phyloP scores from a whole-genome alignment of 805 yeast species.

The Kodamaea nitidulidarum region DNA sequence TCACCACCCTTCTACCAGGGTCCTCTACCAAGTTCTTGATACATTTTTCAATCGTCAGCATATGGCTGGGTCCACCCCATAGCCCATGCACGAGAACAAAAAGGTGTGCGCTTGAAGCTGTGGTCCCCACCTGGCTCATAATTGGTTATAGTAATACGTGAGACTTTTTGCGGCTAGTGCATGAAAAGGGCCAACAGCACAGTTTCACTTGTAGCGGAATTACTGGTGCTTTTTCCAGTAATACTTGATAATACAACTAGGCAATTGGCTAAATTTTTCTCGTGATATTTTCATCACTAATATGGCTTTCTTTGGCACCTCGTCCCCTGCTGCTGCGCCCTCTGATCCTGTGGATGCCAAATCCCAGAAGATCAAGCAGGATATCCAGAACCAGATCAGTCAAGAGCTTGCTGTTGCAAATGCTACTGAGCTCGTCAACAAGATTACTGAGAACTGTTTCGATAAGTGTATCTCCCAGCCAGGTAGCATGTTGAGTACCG shows the following conservation, averaged over 20 bases:
- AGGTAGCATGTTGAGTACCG: conserved; percentile 41
- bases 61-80: conserved; percentile 43
- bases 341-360: conserved; percentile 9
- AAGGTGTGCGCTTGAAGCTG: conserved; percentile 24
- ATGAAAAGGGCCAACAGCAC: too few species aligned
- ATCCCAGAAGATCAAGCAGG: conserved; percentile 50
- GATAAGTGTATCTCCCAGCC: conserved; percentile 71
- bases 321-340: conserved; percentile 9
- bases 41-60: conserved; percentile 34
- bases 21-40: conserved; percentile 22
- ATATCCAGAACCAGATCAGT: conserved; percentile 65
- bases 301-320: conserved; percentile 17
- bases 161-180: too few species aligned
- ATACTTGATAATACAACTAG: too few species aligned
- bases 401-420: conserved; percentile 89
- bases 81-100: conserved; percentile 41
- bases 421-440: conserved; percentile 82
- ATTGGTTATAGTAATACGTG: too few species aligned
- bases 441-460: conserved; percentile 83
- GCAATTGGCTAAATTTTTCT: not conserved
- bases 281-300: not conserved
- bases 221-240: too few species aligned
- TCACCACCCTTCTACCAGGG: conserved; percentile 27
- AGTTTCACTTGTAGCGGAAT: not conserved
- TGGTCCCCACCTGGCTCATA: too few species aligned